Percentiles rank a stretch among this genome's conserved stretches.
phyloP scores from a whole-genome alignment of 441 rosid genomes.

The Kokia cookei region DNA sequence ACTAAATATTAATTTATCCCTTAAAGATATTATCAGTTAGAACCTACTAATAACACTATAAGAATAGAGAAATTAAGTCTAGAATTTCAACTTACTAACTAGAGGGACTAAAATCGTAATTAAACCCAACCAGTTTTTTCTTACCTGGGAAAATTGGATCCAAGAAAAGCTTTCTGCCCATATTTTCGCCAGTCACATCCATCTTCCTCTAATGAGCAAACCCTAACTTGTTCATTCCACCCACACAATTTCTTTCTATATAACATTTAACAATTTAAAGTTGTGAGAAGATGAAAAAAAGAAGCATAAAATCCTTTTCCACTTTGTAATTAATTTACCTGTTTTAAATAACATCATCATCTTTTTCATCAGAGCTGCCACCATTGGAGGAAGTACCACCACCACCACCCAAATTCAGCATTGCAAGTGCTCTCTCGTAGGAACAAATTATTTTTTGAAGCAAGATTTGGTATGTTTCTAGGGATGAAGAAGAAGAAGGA shows the following conservation, averaged over 20 bases:
- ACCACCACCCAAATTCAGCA: conserved; percentile 21
- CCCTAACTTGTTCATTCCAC: conserved; percentile 30
- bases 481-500: conserved; percentile 23
- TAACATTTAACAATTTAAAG: no score
- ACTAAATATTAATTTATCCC: no score
- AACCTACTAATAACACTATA: no score
- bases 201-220: conserved; percentile 38
- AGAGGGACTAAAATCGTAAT: no score
- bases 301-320: background rate
- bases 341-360: conserved; percentile 15
- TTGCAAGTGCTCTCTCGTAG: conserved; percentile 44
- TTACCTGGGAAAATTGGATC: conserved; percentile 53
- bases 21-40: no score
- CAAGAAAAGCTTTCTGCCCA: conserved; percentile 62
- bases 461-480: conserved; percentile 24
- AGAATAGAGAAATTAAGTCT: no score
- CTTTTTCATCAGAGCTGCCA: conserved; percentile 14
- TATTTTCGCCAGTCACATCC: conserved; percentile 64
- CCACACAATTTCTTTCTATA: conserved; percentile 20
- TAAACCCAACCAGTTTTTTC: background rate
- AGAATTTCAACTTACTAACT: no score
- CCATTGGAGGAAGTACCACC: no score
- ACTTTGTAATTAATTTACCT: conserved; percentile 8
- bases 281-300: background rate
- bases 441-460: conserved; percentile 33